Evolutionary conservation across 192 early-diverging fungal genomes (phyloP).

Genomic region (Backusella liffmaniae): DNA sequence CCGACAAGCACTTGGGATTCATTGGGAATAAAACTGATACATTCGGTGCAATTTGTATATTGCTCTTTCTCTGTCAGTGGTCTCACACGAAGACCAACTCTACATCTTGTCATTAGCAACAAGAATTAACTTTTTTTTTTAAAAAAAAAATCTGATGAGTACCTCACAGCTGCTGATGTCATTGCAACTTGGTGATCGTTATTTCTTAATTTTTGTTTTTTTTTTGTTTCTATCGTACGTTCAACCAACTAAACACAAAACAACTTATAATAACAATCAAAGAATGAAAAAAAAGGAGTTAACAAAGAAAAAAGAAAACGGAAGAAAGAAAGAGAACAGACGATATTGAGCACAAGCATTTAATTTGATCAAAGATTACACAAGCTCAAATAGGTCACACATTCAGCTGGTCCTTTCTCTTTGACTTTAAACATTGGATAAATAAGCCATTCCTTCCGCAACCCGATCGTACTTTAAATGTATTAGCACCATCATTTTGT

Average conservation of each 20-base stretch:
- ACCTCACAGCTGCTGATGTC: slow-evolving; percentile 41
- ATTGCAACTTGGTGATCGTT: neutral
- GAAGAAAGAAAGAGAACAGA: slow-evolving; percentile 6
- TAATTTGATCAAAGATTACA: neutral
- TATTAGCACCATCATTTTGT: neutral
- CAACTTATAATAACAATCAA: neutral
- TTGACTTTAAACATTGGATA: neutral
- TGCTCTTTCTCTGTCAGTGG: slow-evolving; percentile 76
- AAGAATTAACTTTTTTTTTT: neutral
- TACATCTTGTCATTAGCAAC: slow-evolving; percentile 11
- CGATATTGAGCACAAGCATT: slow-evolving; percentile 4
- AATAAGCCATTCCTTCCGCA: neutral
- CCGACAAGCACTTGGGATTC: slow-evolving; percentile 64
- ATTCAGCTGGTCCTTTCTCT: slow-evolving; percentile 2
- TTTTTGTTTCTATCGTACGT: neutral
- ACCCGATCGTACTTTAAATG: neutral
- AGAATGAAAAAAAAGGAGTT: neutral
- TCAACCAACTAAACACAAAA: neutral
- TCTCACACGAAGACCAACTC: slow-evolving; percentile 79
- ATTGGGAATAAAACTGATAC: slow-evolving; percentile 54
- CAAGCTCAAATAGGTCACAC: neutral
- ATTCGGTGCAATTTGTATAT: slow-evolving; percentile 62
- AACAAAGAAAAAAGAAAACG: slow-evolving; percentile 15
- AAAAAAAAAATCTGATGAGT: neutral
- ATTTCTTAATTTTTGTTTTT: neutral